Percentiles rank a stretch among this genome's conserved stretches.
These are phyloP conservation scores for Dryas octopetala DNA, from an alignment of 306 rosid genomes.

Conservation along the genomic window DNA sequence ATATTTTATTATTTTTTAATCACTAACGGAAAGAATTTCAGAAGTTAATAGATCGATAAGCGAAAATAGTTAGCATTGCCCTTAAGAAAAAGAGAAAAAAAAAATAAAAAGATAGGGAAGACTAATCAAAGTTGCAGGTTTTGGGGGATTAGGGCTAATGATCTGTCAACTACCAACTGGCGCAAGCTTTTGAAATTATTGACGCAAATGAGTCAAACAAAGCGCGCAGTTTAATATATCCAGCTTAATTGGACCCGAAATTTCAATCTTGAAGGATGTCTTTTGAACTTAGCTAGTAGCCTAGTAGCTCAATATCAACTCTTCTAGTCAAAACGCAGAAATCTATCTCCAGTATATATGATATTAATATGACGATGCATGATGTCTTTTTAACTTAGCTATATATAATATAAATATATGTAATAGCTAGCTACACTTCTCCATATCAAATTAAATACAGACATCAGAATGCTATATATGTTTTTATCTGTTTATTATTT, in stretches of 20 bases:
- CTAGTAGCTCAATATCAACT: not conserved
- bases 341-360: not conserved
- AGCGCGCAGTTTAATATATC: not conserved
- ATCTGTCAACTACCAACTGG: not conserved
- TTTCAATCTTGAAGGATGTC: conserved; percentile 19
- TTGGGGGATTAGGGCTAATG: not conserved
- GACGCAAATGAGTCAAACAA: conserved; percentile 22
- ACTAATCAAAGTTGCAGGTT: not conserved
- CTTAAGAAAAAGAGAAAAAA: not conserved
- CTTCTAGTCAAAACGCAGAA: not conserved
- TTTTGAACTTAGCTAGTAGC: not conserved
- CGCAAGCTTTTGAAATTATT: not conserved
- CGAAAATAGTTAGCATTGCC: no score
- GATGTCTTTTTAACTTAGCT: no score
- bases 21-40: no score
- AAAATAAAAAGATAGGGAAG: not conserved
- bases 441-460: not conserved
- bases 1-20: no score
- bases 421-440: not conserved
- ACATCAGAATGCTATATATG: not conserved
- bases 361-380: no score
- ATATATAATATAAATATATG: no score
- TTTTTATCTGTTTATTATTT: not conserved
- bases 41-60: no score
- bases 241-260: not conserved